phyloP scores from a whole-genome alignment of 1,284 basidiomycete species.

The Leccinum griseonigrum region DNA sequence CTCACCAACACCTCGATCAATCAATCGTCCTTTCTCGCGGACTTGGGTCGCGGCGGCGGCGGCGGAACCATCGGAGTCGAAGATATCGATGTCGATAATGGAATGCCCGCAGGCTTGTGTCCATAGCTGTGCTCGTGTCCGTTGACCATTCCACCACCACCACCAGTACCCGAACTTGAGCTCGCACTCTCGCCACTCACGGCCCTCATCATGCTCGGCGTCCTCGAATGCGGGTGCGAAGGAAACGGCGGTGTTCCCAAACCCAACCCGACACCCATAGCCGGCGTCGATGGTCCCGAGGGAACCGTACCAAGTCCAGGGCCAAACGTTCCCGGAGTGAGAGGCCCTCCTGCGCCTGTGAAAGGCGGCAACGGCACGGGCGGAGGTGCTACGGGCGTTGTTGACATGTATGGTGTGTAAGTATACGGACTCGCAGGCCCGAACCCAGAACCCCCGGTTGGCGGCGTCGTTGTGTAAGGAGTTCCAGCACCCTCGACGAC shows the following conservation, averaged over 20 bases:
- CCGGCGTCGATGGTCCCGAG: slow-evolving; percentile 32
- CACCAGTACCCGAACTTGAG: neutral
- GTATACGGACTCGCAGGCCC: slow-evolving; percentile 33
- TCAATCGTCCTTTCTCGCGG: slow-evolving; percentile 46
- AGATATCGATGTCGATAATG: slow-evolving; percentile 22
- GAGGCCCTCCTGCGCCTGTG: neutral
- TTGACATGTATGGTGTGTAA: slow-evolving; percentile 32
- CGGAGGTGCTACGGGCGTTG: slow-evolving; percentile 12
- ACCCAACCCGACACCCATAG: slow-evolving; percentile 30
- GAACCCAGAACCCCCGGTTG: slow-evolving; percentile 30
- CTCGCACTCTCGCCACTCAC: slow-evolving; percentile 16
- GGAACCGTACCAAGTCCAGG: neutral
- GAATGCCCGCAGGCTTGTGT: slow-evolving; percentile 6
- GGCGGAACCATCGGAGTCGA: slow-evolving; percentile 15
- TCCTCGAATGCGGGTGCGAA: slow-evolving; percentile 5
- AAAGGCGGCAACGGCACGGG: neutral
- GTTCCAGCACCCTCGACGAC: slow-evolving; percentile 37
- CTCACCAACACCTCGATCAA: neutral
- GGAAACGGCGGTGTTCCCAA: neutral
- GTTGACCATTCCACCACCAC: slow-evolving; percentile 2
- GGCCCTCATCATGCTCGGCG: slow-evolving; percentile 9
- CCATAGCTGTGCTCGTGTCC: neutral
- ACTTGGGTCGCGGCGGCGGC: slow-evolving; percentile 28
- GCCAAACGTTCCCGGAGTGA: slow-evolving; percentile 3
- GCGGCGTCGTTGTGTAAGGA: slow-evolving; percentile 34